Percentiles rank a stretch among this genome's conserved stretches.
phyloP scores from a whole-genome alignment of 441 rosid genomes.

The Pelargonium fulgidum region DNA sequence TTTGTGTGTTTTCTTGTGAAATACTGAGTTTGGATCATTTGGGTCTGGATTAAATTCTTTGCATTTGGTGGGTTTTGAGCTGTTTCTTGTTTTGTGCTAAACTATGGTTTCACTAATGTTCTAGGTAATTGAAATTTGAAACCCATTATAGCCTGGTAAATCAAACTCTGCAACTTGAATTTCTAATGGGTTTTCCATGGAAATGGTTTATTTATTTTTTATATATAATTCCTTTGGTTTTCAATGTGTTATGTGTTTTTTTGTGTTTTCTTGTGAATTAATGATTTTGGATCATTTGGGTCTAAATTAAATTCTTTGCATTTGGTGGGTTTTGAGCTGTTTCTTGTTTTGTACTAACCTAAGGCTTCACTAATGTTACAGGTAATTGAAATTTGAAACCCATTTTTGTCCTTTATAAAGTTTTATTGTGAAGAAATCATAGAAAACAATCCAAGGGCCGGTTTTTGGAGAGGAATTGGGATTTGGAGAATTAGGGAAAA shows the following conservation, averaged over 20 bases:
- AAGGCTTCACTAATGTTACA: background rate
- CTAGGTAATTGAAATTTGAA: constrained; percentile 3
- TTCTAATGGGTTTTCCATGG: no score
- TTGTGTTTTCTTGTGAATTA: background rate
- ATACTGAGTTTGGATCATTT: background rate
- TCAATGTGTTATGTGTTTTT: background rate
- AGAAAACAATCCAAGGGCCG: no score
- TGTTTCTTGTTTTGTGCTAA: constrained; percentile 3
- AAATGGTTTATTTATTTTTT: background rate
- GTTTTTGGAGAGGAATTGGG: background rate
- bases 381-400: constrained; percentile 5
- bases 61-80: background rate
- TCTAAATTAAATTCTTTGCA: background rate
- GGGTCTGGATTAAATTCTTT: background rate
- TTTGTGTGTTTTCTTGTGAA: background rate
- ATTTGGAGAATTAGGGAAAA: background rate
- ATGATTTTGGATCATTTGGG: background rate
- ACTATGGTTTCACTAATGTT: constrained; percentile 1
- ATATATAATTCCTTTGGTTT: background rate
- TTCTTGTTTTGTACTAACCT: background rate
- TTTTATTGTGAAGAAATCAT: no score
- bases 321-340: background rate
- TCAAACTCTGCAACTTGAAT: background rate
- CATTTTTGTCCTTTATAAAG: background rate
- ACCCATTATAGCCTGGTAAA: background rate